Base-by-base conservation (phyloP, 495 filamentous ascomycete species). In the Hypoxylon lenormandii region DNA sequence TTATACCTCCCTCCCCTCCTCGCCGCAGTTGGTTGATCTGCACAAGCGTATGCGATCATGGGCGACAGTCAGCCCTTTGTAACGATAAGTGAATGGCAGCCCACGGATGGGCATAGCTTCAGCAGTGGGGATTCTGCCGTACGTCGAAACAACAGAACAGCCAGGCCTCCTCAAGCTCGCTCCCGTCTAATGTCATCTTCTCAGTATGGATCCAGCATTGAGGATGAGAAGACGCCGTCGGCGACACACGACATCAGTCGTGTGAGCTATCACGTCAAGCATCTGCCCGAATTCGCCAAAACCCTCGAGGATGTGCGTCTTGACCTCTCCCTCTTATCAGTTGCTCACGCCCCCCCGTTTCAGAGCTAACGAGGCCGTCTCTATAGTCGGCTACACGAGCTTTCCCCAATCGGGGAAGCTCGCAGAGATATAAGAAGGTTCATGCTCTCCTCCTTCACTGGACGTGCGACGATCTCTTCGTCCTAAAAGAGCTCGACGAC, bases 401-500 rank as follows among this genome's bases (percentile, higher is more conserved):
- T 19, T 85, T 85, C 68, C 83, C 83, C 16, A 83, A 83, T 49
- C 72, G 71, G 49, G 80, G 78, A 23, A 64, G 77, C 45, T 74
- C 76, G 18, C 78, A 81, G 45, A 70, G 85, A 46, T 87, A 86
- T 69, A 78, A 72, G 54, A 80, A 83, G 49, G 85, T 87, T 16
- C 79, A 81, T 38, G 81, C 75, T 10, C 65, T 87, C 46, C 79
- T 86, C 66, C 73, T 87, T 18, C 82, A 84, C 70, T 87, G 85
- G 85, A 78, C 79, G 38, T 82, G 79, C 46, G 84, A 86, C 54
- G 83, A 86, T 64, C 69, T 86, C 53, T 83, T 84, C 52, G 81
- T 85, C 15, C 72, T 83, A 1, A 81, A 79, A 19, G 83, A 85
- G 73, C 75, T 85, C 23, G 77, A 82, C 64, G 81, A 83, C 16